A percentile compares a stretch with the other conserved stretches of the same genome.
Conservation (phyloP, 2,329 filamentous ascomycete genomes). For the Aspergillus ustus region DNA sequence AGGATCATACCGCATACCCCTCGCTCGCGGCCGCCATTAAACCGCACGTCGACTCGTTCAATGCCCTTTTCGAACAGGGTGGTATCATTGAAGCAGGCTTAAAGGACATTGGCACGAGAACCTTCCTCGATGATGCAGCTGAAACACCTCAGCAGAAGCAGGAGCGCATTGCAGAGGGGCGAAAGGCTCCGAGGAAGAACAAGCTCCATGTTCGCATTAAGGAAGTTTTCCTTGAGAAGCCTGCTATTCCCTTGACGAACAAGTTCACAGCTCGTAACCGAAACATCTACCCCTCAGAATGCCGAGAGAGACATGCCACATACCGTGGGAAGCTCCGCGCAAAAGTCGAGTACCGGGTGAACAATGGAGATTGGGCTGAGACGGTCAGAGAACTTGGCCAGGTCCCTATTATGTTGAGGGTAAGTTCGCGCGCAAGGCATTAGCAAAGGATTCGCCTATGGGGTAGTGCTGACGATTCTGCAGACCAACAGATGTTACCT, state of each 20-base stretch:
- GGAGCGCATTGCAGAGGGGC: slow-evolving; percentile 57
- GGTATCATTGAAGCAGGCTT: slow-evolving; percentile 76
- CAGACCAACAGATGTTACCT: slow-evolving; percentile 90
- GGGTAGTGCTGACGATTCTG: neutral
- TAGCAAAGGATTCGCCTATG: neutral
- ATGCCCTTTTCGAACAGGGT: slow-evolving; percentile 77
- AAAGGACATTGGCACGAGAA: slow-evolving; percentile 87
- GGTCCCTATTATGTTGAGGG: slow-evolving; percentile 91
- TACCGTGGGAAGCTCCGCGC: slow-evolving; percentile 87
- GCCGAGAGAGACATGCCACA: slow-evolving; percentile 87
- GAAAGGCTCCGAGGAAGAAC: slow-evolving; percentile 66
- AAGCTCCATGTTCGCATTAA: slow-evolving; percentile 77
- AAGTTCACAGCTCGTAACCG: slow-evolving; percentile 79
- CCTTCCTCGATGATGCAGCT: slow-evolving; percentile 78
- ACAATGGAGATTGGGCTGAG: slow-evolving; percentile 82
- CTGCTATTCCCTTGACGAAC: slow-evolving; percentile 77
- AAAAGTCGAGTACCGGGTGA: slow-evolving; percentile 82
- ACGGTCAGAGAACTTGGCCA: slow-evolving; percentile 84
- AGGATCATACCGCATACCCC: slow-evolving; percentile 85
- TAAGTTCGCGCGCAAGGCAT: slow-evolving; percentile 46
- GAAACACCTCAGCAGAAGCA: slow-evolving; percentile 46
- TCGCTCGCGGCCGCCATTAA: slow-evolving; percentile 82
- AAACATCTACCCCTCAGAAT: slow-evolving; percentile 89
- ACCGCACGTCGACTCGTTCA: slow-evolving; percentile 95
- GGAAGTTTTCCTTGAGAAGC: slow-evolving; percentile 81